Conservation (phyloP, 1,284 basidiomycete species). For the Trichosporon inkin region DNA sequence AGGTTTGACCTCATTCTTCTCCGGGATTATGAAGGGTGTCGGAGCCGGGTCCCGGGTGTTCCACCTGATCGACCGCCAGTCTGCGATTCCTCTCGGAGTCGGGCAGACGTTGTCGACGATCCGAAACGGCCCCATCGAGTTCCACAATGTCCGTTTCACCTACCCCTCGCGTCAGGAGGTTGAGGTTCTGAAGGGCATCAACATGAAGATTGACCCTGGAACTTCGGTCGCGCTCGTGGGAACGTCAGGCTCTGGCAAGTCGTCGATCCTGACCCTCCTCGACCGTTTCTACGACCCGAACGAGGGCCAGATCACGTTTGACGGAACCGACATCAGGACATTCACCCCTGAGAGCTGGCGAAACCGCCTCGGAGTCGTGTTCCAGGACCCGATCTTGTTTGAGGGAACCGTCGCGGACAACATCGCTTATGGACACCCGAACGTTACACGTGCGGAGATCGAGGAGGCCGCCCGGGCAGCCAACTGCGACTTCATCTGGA, state of each 20-base stretch:
- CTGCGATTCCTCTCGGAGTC: slow-evolving; percentile 62
- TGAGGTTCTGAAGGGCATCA: slow-evolving; percentile 70
- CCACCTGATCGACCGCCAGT: slow-evolving; percentile 76
- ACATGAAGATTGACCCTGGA: slow-evolving; percentile 71
- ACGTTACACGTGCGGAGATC: slow-evolving; percentile 73
- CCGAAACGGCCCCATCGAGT: slow-evolving; percentile 65
- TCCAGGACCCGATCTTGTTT: slow-evolving; percentile 58
- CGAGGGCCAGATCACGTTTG: slow-evolving; percentile 72
- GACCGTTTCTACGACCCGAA: slow-evolving; percentile 90
- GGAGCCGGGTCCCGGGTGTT: slow-evolving; percentile 92
- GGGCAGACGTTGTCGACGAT: slow-evolving; percentile 59
- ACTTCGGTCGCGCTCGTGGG: slow-evolving; percentile 88
- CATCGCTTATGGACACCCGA: slow-evolving; percentile 78
- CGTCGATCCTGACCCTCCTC: slow-evolving; percentile 80
- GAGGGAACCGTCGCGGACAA: slow-evolving; percentile 88
- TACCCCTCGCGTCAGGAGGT: slow-evolving; percentile 79
- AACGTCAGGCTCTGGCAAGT: slow-evolving; percentile 84
- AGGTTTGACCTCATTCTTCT: slow-evolving; percentile 51
- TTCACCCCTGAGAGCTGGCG: slow-evolving; percentile 83
- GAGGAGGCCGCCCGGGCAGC: slow-evolving; percentile 82
- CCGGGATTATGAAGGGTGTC: slow-evolving; percentile 55
- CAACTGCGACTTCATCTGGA: slow-evolving; percentile 94
- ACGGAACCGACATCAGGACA: slow-evolving; percentile 81
- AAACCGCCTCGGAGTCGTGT: slow-evolving; percentile 78
- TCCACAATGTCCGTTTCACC: slow-evolving; percentile 75